These are phyloP conservation scores for Macaranga tanarius DNA, from an alignment of 441 rosid species.

Conservation along the genomic window DNA sequence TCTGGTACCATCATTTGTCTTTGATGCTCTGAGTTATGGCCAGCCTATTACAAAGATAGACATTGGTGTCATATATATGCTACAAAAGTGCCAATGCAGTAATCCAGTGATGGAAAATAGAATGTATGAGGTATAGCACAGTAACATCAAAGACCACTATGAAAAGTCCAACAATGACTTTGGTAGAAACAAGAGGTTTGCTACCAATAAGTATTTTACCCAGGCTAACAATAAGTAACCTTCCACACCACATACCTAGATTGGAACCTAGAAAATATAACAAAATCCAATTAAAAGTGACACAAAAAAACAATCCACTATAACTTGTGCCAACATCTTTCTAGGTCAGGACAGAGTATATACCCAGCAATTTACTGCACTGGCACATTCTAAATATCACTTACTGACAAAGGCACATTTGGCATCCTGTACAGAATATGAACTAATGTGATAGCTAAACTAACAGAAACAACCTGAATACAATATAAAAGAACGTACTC, in stretches of 20 bases:
- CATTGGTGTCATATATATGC: conserved; percentile 1
- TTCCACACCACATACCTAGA: not conserved
- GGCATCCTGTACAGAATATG: not conserved
- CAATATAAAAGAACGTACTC: conserved; percentile 48
- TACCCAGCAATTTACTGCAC: not conserved
- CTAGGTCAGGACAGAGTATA: not conserved
- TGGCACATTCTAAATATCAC: not conserved
- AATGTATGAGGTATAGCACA: not conserved
- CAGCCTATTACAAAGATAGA: conserved; percentile 42
- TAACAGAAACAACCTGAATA: conserved; percentile 3
- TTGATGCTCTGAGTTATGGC: conserved; percentile 55
- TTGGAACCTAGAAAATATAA: not conserved
- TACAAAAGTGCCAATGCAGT: not conserved
- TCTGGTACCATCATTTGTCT: conserved; percentile 62
- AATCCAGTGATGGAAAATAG: not conserved
- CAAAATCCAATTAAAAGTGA: not conserved
- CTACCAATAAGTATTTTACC: not conserved
- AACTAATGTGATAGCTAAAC: not conserved
- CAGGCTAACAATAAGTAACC: not conserved
- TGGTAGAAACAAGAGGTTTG: not conserved
- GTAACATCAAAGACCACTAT: not conserved
- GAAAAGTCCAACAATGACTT: not conserved
- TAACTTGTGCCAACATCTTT: not conserved
- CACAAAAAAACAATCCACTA: not conserved
- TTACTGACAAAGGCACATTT: not conserved